Evolutionary conservation across 225 moss, liverwort and hornwort genomes (phyloP), one percentile per base, ranked within the genome.

Genomic region (Pseudoscleropodium purum): DNA sequence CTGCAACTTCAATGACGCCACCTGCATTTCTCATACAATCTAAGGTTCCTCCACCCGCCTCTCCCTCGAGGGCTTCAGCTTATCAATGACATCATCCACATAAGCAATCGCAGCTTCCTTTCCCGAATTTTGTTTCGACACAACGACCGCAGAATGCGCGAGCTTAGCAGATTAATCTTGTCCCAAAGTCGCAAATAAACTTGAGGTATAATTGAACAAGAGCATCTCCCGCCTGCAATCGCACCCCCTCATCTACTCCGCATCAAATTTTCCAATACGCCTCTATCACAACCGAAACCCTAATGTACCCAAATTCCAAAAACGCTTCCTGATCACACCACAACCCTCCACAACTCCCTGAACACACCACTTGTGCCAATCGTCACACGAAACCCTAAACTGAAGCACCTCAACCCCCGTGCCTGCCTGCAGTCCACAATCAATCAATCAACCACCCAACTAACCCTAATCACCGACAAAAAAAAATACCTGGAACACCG

Each of bases 171-270:
- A 87, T 97, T 97, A 65, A 97, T 97, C 91, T 99, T 97, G 96
- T 96, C 94, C 97, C 96, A 59, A 99, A 96, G 79, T 99, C 97
- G 62, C 94, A 94, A 45, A 99, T 96, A 89, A 97, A 99, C 88
- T 96, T 99, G 92, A 95, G 96, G 82, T 97, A 95, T 10, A 97
- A 87, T 86, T 97, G 96, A 57, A 97, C 96, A 65, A 99, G 95
- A 14, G 96, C 95, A 87, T 99, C 96, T 23, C 96, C 96, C 43
- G 95, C 96, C 97, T 97, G 93, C 90, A 87, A 81, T 49, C 47
- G 51, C 84, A 60, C 23, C 57, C 64, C 8, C 39, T n/a, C 79
- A 30, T 12, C 17, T 26, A 29, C 64, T 89, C 70, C 86, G 25
- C 69, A 62, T 85, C 85, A 65, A 69, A 81, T 49, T 59, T 19